Base-by-base conservation (phyloP, 768 basidiomycete genomes). In the Paxillus rubicundulus region DNA sequence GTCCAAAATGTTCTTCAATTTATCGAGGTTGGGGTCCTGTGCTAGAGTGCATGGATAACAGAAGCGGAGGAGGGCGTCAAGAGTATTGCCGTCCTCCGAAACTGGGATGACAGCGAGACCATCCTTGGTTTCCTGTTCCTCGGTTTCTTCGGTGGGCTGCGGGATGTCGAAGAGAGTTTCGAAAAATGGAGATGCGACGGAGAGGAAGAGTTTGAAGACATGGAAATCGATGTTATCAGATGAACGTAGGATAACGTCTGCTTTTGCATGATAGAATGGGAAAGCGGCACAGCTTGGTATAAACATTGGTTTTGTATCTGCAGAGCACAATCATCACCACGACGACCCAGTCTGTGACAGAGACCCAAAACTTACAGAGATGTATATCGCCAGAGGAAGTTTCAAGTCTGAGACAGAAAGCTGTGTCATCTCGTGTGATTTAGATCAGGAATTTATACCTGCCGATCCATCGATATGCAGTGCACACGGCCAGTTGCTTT, bases 131-230 rank as follows among this genome's bases (percentile, higher is more conserved):
- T 58, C 62, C 40, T 50, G 55, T 5, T 47, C 52, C 5, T 37
- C 42, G 16, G n/a, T 30, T 7, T 10, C 45, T 40, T 54, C 21
- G 13, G 45, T 14, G n/a, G 67, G 53, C 32, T 72, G 66, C 2
- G 68, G 66, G 8, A 69, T 47, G n/a, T 52, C 36, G 43, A 74
- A 69, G 48, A 75, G 61, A 18, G 58, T 52, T 28, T 63, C 56
- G 52, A 73, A 76, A 54, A 69, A 61, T 0, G 69, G 61, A 10
- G 73, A 74, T 0, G 71, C 61, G 16, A 71, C 61, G 12, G 63
- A 60, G 17, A 73, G 68, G 37, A 73, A 64, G 5, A 61, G 52
- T 16, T 59, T 71, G 56, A 72, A 70, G 12, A 70, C 47, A 9
- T 57, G 61, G 43, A 73, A 61, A 47, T 74, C 61, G 34, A 70